Conservation (phyloP, 306 rosid genomes). For the Castanea mollissima region DNA sequence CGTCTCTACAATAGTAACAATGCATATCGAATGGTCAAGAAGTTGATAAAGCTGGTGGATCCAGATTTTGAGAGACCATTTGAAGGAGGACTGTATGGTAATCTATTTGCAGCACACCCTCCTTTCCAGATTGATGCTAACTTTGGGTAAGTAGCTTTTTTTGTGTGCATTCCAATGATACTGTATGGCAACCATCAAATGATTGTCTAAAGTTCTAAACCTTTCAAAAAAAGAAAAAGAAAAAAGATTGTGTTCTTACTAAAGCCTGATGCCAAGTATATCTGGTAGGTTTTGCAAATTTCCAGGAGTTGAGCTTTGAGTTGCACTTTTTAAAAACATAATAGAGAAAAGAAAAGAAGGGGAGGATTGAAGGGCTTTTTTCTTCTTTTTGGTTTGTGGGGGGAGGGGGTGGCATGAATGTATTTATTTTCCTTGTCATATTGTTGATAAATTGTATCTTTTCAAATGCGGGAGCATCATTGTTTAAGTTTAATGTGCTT, state of each 20-base stretch:
- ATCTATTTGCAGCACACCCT: constrained; percentile 74
- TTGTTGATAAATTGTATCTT: background rate
- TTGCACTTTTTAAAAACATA: background rate
- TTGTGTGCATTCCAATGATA: background rate
- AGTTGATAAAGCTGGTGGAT: constrained; percentile 62
- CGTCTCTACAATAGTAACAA: constrained; percentile 58
- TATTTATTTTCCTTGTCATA: background rate
- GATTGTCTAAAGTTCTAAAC: background rate
- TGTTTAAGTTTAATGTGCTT: background rate
- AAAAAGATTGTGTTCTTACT: background rate
- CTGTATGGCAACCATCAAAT: background rate
- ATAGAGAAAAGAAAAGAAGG: background rate
- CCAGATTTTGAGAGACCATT: constrained; percentile 51
- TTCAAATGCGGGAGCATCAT: background rate
- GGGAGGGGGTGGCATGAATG: background rate
- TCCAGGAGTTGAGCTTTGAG: background rate
- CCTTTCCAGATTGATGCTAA: constrained; percentile 89
- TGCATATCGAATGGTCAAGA: constrained; percentile 68
- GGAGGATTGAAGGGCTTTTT: too few species aligned
- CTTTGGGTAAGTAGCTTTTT: constrained; percentile 56
- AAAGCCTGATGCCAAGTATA: background rate
- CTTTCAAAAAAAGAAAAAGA: too few species aligned
- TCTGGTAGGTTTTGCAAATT: background rate
- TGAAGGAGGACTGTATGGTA: constrained; percentile 77
- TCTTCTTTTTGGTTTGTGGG: too few species aligned